phyloP scores from a whole-genome alignment of 306 rosid genomes.

The Herpetospermum pedunculosum region DNA sequence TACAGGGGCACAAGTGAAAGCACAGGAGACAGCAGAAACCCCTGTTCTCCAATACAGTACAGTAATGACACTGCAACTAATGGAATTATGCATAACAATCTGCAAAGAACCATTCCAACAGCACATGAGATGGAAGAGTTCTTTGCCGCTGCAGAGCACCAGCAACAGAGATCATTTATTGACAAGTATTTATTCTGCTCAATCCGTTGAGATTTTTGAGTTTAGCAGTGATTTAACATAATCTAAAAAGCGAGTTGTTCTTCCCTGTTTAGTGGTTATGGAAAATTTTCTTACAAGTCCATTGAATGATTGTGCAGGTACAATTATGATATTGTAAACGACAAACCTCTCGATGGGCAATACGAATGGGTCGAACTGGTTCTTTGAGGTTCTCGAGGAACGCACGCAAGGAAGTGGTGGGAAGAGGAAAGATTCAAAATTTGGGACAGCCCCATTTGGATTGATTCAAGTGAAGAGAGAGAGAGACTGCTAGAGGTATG shows the following conservation, averaged over 20 bases:
- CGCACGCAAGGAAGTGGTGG: background rate
- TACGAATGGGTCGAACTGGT: constrained; percentile 71
- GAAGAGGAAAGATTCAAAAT: background rate
- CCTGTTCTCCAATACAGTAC: constrained; percentile 58
- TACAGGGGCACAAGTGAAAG: constrained; percentile 69
- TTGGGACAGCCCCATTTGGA: constrained; percentile 1
- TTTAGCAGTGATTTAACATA: background rate
- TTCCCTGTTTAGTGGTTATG: background rate
- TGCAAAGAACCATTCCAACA: constrained; percentile 50
- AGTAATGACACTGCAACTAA: constrained; percentile 12
- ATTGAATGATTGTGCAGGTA: constrained; percentile 42
- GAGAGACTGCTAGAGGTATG: background rate
- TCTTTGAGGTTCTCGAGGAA: constrained; percentile 22
- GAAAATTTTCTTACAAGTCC: background rate
- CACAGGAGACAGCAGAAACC: constrained; percentile 63
- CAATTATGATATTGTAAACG: constrained; percentile 66
- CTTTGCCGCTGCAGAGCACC: constrained; percentile 60
- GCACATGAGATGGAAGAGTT: constrained; percentile 72
- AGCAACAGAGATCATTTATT: constrained; percentile 57
- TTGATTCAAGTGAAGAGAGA: background rate
- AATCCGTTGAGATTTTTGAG: background rate
- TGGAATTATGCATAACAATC: constrained; percentile 17
- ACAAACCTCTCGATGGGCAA: constrained; percentile 61
- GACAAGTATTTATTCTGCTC: constrained; percentile 40
- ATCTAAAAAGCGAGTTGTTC: background rate